phyloP scores from a whole-genome alignment of 202 grass and related monocot genomes.

The Carex arenaria region DNA sequence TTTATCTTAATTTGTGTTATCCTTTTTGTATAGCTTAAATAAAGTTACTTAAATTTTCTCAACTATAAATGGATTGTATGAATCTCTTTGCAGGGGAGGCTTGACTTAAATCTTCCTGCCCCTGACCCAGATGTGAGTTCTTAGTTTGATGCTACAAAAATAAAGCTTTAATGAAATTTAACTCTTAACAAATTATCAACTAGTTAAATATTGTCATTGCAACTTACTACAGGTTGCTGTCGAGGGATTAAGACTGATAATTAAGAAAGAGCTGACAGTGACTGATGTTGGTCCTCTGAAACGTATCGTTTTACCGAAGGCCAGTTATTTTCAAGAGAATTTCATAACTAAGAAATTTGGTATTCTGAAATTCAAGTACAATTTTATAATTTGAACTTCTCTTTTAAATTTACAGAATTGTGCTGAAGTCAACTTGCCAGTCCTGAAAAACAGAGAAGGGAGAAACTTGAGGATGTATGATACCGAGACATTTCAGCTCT shows the following conservation, averaged over 20 bases:
- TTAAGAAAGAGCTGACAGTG: conserved; percentile 80
- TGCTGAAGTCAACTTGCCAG: conserved; percentile 72
- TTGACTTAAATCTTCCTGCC: conserved; percentile 62
- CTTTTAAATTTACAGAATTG: conserved; percentile 56
- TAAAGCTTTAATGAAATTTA: conserved; percentile 2
- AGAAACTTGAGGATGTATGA: conserved; percentile 70
- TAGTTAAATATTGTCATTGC: conserved; percentile 29
- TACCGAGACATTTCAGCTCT: conserved; percentile 54
- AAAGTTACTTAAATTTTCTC: background rate
- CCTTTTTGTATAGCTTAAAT: background rate
- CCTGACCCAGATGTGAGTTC: conserved; percentile 78
- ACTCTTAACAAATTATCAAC: background rate
- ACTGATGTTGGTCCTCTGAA: conserved; percentile 82
- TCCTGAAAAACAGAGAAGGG: conserved; percentile 64
- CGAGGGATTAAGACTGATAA: conserved; percentile 63
- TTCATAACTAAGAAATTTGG: background rate
- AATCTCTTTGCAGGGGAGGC: conserved; percentile 12
- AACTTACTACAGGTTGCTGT: conserved; percentile 46
- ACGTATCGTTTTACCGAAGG: conserved; percentile 94
- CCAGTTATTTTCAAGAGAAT: conserved; percentile 32
- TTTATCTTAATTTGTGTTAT: background rate
- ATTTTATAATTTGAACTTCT: background rate
- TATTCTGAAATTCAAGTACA: background rate
- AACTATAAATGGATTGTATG: background rate
- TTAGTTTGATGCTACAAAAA: conserved; percentile 27